phyloP scores from a whole-genome alignment of 116 monocot genomes.

The Cymodocea nodosa region DNA sequence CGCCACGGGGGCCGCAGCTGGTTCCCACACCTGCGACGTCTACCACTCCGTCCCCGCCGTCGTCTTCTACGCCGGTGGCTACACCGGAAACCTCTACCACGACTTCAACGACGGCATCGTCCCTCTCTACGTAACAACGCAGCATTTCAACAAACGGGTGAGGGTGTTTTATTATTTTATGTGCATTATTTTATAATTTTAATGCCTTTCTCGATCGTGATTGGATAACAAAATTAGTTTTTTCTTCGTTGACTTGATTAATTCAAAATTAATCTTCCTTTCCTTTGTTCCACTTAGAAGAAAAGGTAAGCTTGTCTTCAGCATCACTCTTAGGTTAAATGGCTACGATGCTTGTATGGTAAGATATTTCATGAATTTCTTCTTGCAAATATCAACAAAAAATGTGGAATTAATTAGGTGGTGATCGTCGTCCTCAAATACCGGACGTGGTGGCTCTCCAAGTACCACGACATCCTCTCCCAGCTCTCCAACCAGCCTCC shows the following conservation, averaged over 20 bases:
- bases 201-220: too few species aligned
- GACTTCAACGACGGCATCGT: conserved; percentile 70
- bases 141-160: conserved; percentile 16
- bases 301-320: neutral
- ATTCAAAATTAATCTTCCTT: neutral
- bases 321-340: too few species aligned
- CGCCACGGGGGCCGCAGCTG: neutral
- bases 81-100: conserved; percentile 65
- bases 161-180: neutral
- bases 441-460: conserved; percentile 58
- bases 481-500: conserved; percentile 36
- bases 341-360: too few species aligned
- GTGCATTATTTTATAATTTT: too few species aligned
- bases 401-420: too few species aligned
- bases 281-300: neutral
- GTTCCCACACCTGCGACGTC: conserved; percentile 27
- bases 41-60: conserved; percentile 39
- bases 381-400: too few species aligned
- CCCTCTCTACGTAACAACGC: conserved; percentile 55
- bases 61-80: conserved; percentile 63
- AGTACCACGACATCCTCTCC: conserved; percentile 49
- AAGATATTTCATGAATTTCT: too few species aligned
- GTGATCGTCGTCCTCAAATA: conserved; percentile 48
- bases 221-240: too few species aligned
- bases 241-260: neutral